Evolutionary conservation across 1,139 yeast genomes (phyloP), one percentile per base, ranked within the genome.

Genomic region (Suhomyces yuchorum): DNA sequence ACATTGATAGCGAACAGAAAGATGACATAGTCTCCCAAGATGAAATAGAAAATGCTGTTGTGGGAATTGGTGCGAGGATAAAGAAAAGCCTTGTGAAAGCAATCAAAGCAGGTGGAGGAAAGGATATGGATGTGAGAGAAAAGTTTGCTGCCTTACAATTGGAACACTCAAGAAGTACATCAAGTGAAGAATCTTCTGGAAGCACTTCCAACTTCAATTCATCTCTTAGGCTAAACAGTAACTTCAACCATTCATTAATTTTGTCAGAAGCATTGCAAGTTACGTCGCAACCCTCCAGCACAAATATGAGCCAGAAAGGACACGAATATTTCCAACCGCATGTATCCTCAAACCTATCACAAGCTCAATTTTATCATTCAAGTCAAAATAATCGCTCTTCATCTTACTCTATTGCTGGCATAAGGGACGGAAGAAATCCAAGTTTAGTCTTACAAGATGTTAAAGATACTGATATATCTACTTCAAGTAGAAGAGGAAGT

Each of bases 21-120:
- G 44, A 44, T 35, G 55, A 51, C 43, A 77, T 79, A 40, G 86
- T 86, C n/a, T 75, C 86, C 8, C 78, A 75, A 42, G 85, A 83
- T 52, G 96, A 89, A 55, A 78, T 87, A 14, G 78, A 84, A 54
- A 80, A 81, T 53, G 96, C 97, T 0, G 90, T 90, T 2, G 79
- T 84, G 36, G 96, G 96, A 9, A 75, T 88, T 45, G 93, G 93
- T 5, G 78, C 82, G 40, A 75, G 85, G 51, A 77, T 90, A 39
- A 81, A 76, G 53, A 78, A 80, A 51, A 81, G 87, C 33, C 67
- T 87, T 19, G 73, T 84, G 2, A 77, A 77, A 47, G 89, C 90
- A 0, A 63, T 71, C 24, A 61, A 58, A 14, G 66, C 70, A 3
- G 68, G 69, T 4, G 66, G 71, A 2, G 66, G 65, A 6, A 65